Base-by-base conservation (phyloP, 1,284 basidiomycete species). In the Schizophyllum amplum region DNA sequence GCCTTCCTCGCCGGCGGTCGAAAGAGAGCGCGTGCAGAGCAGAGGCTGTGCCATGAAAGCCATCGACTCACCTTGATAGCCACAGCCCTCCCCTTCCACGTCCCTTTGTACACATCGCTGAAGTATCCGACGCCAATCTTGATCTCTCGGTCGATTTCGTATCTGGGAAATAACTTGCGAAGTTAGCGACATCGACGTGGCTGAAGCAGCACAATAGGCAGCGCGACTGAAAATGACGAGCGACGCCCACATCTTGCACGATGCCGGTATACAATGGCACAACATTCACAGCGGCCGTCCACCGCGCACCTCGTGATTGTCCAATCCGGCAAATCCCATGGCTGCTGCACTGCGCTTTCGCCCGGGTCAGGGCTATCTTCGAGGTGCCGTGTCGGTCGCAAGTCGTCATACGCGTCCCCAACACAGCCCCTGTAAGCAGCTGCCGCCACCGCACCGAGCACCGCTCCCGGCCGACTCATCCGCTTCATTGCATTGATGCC, bases 101-200 rank as follows among this genome's bases (percentile, higher is more conserved):
- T 77, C 2, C 86, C 87, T 15, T 74, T 75, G 66, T 84, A 87
- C 4, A 89, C 87, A 59, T 86, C 80, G 21, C 82, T 83, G 69
- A 87, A 86, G 71, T 80, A 84, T 0, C 87, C 86, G 17, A 80
- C 63, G 4, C 86, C 85, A 59, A 89, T 81, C 68, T 81, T 82
- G 60, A 72, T 68, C 54, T 84, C 82, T 3, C 80, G 75, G 61
- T 82, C 79, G 22, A 87, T 78, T 68, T 88, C 86, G 62, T 83
- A 86, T 55, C 65, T 66, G n/a, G n/a, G n/a, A n/a, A n/a, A n/a
- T n/a, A n/a, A n/a, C n/a, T n/a, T n/a, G n/a, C n/a, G n/a, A n/a
- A n/a, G n/a, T n/a, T n/a, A n/a, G n/a, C n/a, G n/a, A n/a, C n/a
- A n/a, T n/a, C n/a, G n/a, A n/a, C n/a, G n/a, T n/a, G n/a, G n/a